Conservation (phyloP, 495 filamentous ascomycete species). For the Lepraria neglecta region DNA sequence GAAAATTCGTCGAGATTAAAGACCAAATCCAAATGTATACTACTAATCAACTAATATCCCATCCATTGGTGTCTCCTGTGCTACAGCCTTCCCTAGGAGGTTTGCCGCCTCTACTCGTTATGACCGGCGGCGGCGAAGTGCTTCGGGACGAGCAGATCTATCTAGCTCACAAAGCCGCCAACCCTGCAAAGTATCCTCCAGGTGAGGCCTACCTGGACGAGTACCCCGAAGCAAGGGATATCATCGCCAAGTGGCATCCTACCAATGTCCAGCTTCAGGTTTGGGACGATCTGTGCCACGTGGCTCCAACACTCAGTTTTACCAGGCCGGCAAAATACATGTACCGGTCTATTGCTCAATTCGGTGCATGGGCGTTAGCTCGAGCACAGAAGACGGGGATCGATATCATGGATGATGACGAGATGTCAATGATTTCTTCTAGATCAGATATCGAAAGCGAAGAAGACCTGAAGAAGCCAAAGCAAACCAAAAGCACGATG, state of each 20-base stretch:
- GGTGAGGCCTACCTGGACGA: slow-evolving; percentile 59
- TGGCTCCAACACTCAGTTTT: slow-evolving; percentile 82
- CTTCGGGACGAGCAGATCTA: slow-evolving; percentile 93
- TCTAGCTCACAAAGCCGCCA: slow-evolving; percentile 85
- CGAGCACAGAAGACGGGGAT: slow-evolving; percentile 72
- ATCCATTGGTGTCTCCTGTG: slow-evolving; percentile 84
- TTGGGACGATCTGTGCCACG: slow-evolving; percentile 92
- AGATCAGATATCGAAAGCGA: slow-evolving; percentile 45
- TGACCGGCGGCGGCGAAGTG: slow-evolving; percentile 81
- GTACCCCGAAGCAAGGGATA: slow-evolving; percentile 48
- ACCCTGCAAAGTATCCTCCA: slow-evolving; percentile 67
- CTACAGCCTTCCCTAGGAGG: slow-evolving; percentile 83
- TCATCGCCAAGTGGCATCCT: slow-evolving; percentile 58
- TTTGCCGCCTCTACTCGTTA: slow-evolving; percentile 76
- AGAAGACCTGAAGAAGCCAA: slow-evolving; percentile 27
- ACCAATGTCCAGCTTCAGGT: slow-evolving; percentile 95
- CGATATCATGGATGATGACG: slow-evolving; percentile 72
- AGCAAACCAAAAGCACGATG: slow-evolving; percentile 28
- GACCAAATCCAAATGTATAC: slow-evolving; percentile 96
- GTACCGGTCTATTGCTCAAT: slow-evolving; percentile 84
- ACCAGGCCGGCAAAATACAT: slow-evolving; percentile 92
- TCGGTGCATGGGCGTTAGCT: slow-evolving; percentile 83
- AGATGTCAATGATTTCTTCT: slow-evolving; percentile 64
- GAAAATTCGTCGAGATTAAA: slow-evolving; percentile 61
- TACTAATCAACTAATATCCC: slow-evolving; percentile 75